Conservation (phyloP, 768 basidiomycete species). For the Phlebiopsis flavidoalba region DNA sequence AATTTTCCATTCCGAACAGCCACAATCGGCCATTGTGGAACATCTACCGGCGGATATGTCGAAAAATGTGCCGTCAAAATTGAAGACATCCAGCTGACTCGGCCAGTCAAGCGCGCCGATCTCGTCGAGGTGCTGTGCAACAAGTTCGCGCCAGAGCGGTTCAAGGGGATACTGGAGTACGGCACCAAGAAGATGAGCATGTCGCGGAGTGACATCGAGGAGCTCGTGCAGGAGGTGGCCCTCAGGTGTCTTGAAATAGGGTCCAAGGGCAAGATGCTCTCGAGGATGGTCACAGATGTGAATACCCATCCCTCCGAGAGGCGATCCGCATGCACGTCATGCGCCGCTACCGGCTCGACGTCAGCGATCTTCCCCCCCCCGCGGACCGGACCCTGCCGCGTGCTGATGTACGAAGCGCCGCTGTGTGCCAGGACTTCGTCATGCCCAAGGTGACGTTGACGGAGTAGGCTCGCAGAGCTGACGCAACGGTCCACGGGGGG, state of each 20-base stretch:
- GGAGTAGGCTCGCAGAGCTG: background rate
- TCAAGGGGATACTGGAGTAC: slow-evolving; percentile 47
- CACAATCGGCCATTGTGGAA: slow-evolving; percentile 10
- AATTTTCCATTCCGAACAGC: slow-evolving; percentile 41
- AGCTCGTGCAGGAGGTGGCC: slow-evolving; percentile 55
- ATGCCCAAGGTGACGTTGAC: slow-evolving; percentile 1
- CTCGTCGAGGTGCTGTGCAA: slow-evolving; percentile 58
- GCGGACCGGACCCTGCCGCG: slow-evolving; percentile 43
- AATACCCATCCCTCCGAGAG: slow-evolving; percentile 37
- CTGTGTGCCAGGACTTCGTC: slow-evolving; percentile 50
- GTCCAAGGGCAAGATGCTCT: slow-evolving; percentile 67
- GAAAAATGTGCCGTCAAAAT: slow-evolving; percentile 37
- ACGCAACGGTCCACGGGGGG: background rate
- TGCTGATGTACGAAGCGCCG: slow-evolving; percentile 41
- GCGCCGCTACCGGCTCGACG: slow-evolving; percentile 42
- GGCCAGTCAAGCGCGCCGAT: slow-evolving; percentile 55
- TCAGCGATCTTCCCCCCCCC: slow-evolving; percentile 57
- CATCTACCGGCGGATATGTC: slow-evolving; percentile 11
- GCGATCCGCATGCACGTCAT: slow-evolving; percentile 41
- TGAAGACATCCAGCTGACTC: slow-evolving; percentile 46
- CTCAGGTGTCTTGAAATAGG: slow-evolving; percentile 54
- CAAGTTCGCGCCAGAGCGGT: slow-evolving; percentile 62
- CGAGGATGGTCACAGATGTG: slow-evolving; percentile 49
- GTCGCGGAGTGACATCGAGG: slow-evolving; percentile 34
- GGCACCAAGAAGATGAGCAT: slow-evolving; percentile 39